These are phyloP conservation scores for Paracoccidioides lutzii DNA, from an alignment of 2,329 filamentous ascomycete species.

Conservation along the genomic window DNA sequence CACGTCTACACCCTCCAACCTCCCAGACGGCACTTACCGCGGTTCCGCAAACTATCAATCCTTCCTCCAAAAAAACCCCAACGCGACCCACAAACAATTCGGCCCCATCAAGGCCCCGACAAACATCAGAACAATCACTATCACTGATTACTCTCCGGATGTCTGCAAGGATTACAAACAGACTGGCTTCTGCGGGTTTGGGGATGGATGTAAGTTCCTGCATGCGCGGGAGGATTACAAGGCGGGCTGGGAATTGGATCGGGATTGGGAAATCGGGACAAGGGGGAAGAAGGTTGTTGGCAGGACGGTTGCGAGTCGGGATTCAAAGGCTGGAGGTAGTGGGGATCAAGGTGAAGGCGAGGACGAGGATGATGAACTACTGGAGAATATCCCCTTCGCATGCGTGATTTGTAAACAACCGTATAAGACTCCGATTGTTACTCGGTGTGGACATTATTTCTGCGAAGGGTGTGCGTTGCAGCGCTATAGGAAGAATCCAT, in stretches of 20 bases:
- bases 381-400: constrained; percentile 77
- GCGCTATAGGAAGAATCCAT: constrained; percentile 73
- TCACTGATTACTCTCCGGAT: constrained; percentile 82
- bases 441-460: constrained; percentile 91
- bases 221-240: constrained; percentile 55
- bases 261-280: constrained; percentile 78
- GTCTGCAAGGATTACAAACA: constrained; percentile 92
- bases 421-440: constrained; percentile 71
- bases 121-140: constrained; percentile 80
- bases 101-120: constrained; percentile 76
- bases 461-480: constrained; percentile 81
- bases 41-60: constrained; percentile 58
- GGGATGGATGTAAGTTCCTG: constrained; percentile 64
- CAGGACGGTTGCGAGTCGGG: constrained; percentile 37
- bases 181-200: constrained; percentile 57
- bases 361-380: constrained; percentile 53
- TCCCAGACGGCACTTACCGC: constrained; percentile 58
- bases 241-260: constrained; percentile 89
- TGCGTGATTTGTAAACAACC: constrained; percentile 73
- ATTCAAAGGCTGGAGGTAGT: constrained; percentile 27
- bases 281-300: constrained; percentile 37
- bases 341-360: constrained; percentile 37
- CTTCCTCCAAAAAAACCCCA: constrained; percentile 70
- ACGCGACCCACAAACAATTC: constrained; percentile 56
- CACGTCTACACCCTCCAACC: constrained; percentile 1